These are phyloP conservation scores for Rubia balearica DNA, from an alignment of 305 asterid genomes.

Conservation along the genomic window DNA sequence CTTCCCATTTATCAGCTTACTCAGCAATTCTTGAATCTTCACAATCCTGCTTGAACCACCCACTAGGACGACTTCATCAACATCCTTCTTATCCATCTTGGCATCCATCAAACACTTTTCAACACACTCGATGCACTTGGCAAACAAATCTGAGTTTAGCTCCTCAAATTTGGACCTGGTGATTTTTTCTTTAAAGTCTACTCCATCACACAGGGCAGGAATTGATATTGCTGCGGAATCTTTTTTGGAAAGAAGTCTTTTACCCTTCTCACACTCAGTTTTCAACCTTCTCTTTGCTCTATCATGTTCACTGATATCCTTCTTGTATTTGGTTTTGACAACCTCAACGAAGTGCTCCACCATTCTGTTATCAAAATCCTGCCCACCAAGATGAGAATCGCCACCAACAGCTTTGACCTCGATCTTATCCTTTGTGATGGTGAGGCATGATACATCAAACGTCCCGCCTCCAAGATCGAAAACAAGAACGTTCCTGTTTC, in stretches of 20 bases:
- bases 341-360: constrained; percentile 16
- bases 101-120: no score
- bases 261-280: not conserved
- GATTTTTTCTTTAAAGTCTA: not conserved
- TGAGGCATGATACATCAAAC: not conserved
- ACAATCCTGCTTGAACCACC: not conserved
- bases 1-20: not conserved
- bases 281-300: not conserved
- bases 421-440: not conserved
- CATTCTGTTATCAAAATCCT: constrained; percentile 16
- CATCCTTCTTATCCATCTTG: no score
- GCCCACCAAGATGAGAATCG: constrained; percentile 21
- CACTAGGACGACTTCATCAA: no score
- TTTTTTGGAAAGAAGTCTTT: not conserved
- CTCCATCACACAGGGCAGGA: not conserved
- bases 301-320: not conserved
- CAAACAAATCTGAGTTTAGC: no score
- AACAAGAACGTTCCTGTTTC: constrained; percentile 15
- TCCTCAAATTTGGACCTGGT: not conserved
- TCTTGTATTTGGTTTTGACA: constrained; percentile 16
- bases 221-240: not conserved
- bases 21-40: not conserved
- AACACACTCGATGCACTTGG: no score
- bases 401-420: not conserved
- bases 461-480: constrained; percentile 16